Evolutionary conservation across 805 yeast genomes (phyloP), one percentile per base, ranked within the genome.

Genomic region (Candida nitratophila): DNA sequence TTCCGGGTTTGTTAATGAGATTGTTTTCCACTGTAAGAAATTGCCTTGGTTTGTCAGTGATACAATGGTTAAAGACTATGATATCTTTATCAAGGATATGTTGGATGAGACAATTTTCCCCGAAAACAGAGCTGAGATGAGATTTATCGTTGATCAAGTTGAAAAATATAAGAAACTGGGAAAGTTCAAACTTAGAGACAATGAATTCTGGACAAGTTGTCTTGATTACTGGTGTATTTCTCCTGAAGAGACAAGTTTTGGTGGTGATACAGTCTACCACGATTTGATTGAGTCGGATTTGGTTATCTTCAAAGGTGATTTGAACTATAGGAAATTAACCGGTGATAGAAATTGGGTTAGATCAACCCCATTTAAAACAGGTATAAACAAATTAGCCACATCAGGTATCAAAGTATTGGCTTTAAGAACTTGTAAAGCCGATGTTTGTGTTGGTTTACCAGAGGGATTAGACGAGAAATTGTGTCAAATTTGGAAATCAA

Each of bases 1-100:
- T 53, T 65, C 86, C 15, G 75, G 77, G n/a, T 60, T 90, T 20
- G 81, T 78, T 15, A 66, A 69, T 20, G 68, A 75, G 44, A 77
- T 91, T 47, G 82, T 79, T 17, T 70, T 90, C 49, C 99, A 93
- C 63, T 88, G 95, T 50, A 93, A 93, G 63, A 78, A 80, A 42
- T 76, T 89, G 47, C 97, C 98, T 30, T 93, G 98, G 95, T 91
- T 93, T 83, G 98, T 93, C 17, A 86, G 96, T 52, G 99, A 93
- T 63, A 95, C 93, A 9, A 80, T 89, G 79, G 77, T 86, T 26
- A 81, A 80, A 56, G 99, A 93, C 65, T 79, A 87, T 47, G 69
- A 70, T 39, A 58, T 72, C 27, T 68, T 87, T 42, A 50, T 86
- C 16, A 52, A 64, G 12, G 86, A 86, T 54, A 65, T 90, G 53